phyloP scores from a whole-genome alignment of 2,329 filamentous ascomycete species.

The Xylariales sp. region DNA sequence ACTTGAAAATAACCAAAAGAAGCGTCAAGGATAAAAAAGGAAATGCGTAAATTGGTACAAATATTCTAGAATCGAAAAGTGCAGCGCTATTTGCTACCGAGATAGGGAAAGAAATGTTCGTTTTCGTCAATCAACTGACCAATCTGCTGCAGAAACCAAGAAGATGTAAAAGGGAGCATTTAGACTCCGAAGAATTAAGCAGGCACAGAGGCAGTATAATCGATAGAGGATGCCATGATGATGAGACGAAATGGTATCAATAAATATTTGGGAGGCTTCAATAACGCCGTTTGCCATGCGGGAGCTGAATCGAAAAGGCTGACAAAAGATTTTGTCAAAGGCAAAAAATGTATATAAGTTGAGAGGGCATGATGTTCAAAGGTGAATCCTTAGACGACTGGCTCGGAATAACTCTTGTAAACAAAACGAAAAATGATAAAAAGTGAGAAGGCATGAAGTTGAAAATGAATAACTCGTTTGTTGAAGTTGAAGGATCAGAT shows the following conservation, averaged over 20 bases:
- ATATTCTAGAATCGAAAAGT: conserved; percentile 7
- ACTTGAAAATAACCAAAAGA: too few relatives aligned
- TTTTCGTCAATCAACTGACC: background rate
- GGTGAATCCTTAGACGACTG: too few relatives aligned
- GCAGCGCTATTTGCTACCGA: background rate
- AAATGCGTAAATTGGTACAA: conserved; percentile 24
- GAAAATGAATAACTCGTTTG: too few relatives aligned
- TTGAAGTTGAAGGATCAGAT: too few relatives aligned
- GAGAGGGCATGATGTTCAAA: too few relatives aligned
- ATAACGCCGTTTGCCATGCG: conserved; percentile 34
- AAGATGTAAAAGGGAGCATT: too few relatives aligned
- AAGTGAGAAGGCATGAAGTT: too few relatives aligned
- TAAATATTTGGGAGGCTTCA: conserved; percentile 6
- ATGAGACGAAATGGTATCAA: conserved; percentile 22
- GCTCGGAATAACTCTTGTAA: too few relatives aligned
- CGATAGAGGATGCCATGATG: conserved; percentile 2
- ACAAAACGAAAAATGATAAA: too few relatives aligned
- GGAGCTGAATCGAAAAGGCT: conserved; percentile 17
- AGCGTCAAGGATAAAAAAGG: conserved; percentile 12
- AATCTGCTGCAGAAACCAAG: too few relatives aligned
- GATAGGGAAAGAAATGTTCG: conserved; percentile 2
- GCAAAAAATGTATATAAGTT: too few relatives aligned
- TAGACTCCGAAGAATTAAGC: background rate
- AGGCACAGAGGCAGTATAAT: conserved; percentile 3
- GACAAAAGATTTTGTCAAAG: too few relatives aligned